phyloP scores from a whole-genome alignment of 2,329 filamentous ascomycete species.

The Alternaria triticimaculans region DNA sequence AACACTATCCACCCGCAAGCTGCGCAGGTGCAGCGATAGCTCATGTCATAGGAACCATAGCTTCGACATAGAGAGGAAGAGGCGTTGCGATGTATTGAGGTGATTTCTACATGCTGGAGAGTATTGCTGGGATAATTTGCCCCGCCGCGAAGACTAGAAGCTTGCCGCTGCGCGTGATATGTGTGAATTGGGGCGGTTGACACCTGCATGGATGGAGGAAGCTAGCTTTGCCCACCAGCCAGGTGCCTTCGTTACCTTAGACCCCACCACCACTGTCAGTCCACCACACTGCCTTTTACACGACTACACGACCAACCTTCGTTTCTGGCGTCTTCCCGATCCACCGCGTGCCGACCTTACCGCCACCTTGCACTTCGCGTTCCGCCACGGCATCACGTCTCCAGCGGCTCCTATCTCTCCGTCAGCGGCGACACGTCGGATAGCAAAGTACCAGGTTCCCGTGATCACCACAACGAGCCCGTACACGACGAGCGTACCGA shows the following conservation, averaged over 20 bases:
- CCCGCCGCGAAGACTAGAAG: not conserved
- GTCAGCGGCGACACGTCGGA: constrained; percentile 13
- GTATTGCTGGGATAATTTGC: not conserved
- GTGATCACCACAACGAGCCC: constrained; percentile 3
- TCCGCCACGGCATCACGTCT: constrained; percentile 1
- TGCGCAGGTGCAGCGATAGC: constrained; percentile 11
- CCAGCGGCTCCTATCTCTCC: constrained; percentile 1
- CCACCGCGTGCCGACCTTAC: not conserved
- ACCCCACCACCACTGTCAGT: constrained; percentile 12
- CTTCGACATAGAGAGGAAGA: not conserved
- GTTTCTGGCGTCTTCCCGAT: not conserved
- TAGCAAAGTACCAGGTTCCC: not conserved
- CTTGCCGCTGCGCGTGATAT: not conserved
- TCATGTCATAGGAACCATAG: not conserved
- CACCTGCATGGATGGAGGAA: constrained; percentile 5
- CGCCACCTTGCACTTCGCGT: not conserved
- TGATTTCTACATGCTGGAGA: not conserved
- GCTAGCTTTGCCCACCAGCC: constrained; percentile 10
- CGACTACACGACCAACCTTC: not conserved
- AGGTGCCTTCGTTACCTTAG: constrained; percentile 12
- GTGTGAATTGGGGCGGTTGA: constrained; percentile 6
- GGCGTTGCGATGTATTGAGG: not conserved
- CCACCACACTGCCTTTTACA: not conserved
- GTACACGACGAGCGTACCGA: constrained; percentile 10
- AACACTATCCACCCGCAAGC: constrained; percentile 6